Percentiles rank a stretch among this genome's conserved stretches.
These are phyloP conservation scores for Diaporthe batatas DNA, from an alignment of 2,329 filamentous ascomycete species.

Conservation along the genomic window DNA sequence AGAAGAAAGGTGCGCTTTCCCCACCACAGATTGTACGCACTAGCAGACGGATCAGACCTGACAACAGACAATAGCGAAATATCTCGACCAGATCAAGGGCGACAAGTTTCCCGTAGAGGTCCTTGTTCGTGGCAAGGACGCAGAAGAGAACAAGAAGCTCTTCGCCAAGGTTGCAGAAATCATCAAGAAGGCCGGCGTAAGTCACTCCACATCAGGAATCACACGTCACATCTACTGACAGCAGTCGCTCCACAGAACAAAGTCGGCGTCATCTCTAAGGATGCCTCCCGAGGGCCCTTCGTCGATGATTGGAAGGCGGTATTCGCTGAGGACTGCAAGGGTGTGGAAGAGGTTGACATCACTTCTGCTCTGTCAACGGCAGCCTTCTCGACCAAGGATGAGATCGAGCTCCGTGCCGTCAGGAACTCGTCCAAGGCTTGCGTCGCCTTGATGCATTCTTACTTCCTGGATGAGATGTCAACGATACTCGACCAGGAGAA, in stretches of 20 bases:
- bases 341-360: conserved; percentile 90
- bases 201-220: conserved; percentile 52
- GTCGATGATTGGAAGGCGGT: conserved; percentile 95
- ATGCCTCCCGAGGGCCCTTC: conserved; percentile 87
- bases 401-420: conserved; percentile 93
- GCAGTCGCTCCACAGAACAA: conserved; percentile 75
- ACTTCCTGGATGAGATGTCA: conserved; percentile 98
- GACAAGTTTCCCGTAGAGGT: conserved; percentile 95
- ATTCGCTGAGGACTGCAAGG: conserved; percentile 83
- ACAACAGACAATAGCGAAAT: conserved; percentile 75
- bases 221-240: conserved; percentile 6
- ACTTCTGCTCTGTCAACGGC: conserved; percentile 83
- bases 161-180: conserved; percentile 86
- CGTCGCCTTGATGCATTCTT: conserved; percentile 93
- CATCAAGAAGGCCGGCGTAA: conserved; percentile 88
- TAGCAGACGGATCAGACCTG: conserved; percentile 47
- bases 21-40: background rate
- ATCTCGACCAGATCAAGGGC: conserved; percentile 90
- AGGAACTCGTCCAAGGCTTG: conserved; percentile 94
- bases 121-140: conserved; percentile 90
- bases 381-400: conserved; percentile 93
- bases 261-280: conserved; percentile 87
- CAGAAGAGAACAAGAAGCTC: conserved; percentile 90
- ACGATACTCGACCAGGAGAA: conserved; percentile 95
- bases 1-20: conserved; percentile 84